Evolutionary conservation across 345 rosid genomes (phyloP).

Genomic region (Hypericum perforatum): DNA sequence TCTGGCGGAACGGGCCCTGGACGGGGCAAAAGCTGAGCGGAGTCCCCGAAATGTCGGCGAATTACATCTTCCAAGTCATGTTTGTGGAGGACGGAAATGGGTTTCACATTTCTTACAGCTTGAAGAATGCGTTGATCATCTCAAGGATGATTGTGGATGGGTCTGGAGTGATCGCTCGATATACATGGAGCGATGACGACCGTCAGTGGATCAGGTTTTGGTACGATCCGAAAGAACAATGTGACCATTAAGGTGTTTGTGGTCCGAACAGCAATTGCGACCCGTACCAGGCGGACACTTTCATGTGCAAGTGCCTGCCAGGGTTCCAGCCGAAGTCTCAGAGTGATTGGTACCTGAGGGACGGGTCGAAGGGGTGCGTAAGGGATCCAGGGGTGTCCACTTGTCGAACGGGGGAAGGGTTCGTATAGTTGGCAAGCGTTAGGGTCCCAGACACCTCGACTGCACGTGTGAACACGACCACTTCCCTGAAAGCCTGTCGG

Average conservation of each 20-base stretch:
- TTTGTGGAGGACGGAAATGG: constrained; percentile 26
- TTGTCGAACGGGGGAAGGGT: constrained; percentile 9
- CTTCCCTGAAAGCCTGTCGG: neutral
- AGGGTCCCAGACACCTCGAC: constrained; percentile 2
- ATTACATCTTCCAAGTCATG: constrained; percentile 22
- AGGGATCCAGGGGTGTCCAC: neutral
- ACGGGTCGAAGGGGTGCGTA: constrained; percentile 4
- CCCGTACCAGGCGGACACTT: neutral
- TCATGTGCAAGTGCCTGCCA: constrained; percentile 10
- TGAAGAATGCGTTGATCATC: constrained; percentile 20
- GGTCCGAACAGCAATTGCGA: neutral
- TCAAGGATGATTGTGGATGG: constrained; percentile 46
- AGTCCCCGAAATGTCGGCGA: constrained; percentile 43
- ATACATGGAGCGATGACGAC: constrained; percentile 35
- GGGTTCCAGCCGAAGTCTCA: constrained; percentile 4
- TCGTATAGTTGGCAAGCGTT: neutral
- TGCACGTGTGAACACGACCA: neutral
- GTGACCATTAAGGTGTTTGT: constrained; percentile 8
- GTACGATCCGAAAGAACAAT: neutral
- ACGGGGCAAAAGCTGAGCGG: constrained; percentile 60
- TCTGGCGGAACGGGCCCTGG: constrained; percentile 36
- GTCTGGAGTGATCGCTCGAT: constrained; percentile 33
- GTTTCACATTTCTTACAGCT: constrained; percentile 23
- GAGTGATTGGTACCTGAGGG: neutral
- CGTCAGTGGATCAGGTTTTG: neutral